Evolutionary conservation across 345 rosid species (phyloP).

Genomic region (Ailanthus altissimus): DNA sequence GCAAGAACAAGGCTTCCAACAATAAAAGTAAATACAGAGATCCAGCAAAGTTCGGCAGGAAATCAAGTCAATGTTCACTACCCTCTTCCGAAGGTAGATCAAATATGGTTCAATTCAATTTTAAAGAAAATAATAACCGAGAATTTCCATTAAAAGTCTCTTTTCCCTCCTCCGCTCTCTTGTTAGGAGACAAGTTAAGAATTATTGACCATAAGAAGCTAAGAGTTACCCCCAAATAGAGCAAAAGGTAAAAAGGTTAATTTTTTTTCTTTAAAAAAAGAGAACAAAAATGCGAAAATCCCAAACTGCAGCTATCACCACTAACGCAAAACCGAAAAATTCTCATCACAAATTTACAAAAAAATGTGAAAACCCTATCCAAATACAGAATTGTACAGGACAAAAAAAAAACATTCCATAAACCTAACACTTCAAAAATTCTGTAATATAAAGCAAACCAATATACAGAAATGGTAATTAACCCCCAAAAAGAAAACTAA

Average conservation of each 20-base stretch:
- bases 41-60: slow-evolving; percentile 3
- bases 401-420: slow-evolving; percentile 10
- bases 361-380: slow-evolving; percentile 19
- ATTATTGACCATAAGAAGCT: not conserved
- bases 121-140: not conserved
- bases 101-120: not conserved
- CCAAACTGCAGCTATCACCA: slow-evolving; percentile 25
- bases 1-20: not conserved
- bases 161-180: no score
- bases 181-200: not conserved
- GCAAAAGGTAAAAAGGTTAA: not conserved
- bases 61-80: not conserved
- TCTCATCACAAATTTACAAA: no score
- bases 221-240: slow-evolving; percentile 13
- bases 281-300: not conserved
- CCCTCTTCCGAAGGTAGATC: not conserved
- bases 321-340: slow-evolving; percentile 10
- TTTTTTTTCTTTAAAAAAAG: no score
- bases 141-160: not conserved
- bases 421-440: slow-evolving; percentile 7
- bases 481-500: not conserved
- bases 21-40: not conserved
- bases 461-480: not conserved
- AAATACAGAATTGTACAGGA: no score
- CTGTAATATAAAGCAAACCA: not conserved